A percentile compares a stretch with the other conserved stretches of the same genome.
phyloP scores from a whole-genome alignment of 768 basidiomycete genomes.

The Podaxis sp. region DNA sequence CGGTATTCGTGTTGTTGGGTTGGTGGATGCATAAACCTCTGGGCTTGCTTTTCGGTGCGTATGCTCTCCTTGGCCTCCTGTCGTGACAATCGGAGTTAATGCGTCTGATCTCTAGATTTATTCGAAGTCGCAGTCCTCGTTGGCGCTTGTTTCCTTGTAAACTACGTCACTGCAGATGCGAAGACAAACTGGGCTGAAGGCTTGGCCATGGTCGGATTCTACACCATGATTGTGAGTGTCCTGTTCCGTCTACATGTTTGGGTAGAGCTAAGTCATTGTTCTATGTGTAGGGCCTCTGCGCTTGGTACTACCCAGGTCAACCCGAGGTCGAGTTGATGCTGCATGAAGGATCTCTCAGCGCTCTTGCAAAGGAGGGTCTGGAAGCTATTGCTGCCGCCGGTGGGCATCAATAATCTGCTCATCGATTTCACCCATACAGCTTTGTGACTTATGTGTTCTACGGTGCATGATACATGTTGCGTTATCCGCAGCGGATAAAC shows the following conservation, averaged over 20 bases:
- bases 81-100: not conserved
- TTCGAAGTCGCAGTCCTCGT: conserved; percentile 65
- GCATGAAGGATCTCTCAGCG: conserved; percentile 34
- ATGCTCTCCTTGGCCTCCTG: not conserved
- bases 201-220: conserved; percentile 60
- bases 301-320: conserved; percentile 68
- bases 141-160: conserved; percentile 70
- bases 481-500: not conserved
- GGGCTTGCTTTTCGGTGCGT: conserved; percentile 62
- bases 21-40: conserved; percentile 66
- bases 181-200: conserved; percentile 83
- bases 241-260: not conserved
- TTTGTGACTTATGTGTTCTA: not conserved
- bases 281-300: conserved; percentile 44
- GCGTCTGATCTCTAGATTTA: conserved; percentile 39
- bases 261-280: not conserved
- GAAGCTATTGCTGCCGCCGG: not conserved
- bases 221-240: conserved; percentile 53
- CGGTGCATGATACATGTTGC: not conserved
- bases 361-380: conserved; percentile 21
- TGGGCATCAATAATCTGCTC: not conserved
- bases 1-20: conserved; percentile 59
- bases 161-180: conserved; percentile 73
- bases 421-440: not conserved
- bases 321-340: conserved; percentile 39